These are phyloP conservation scores for Diphasiastrum complanatum DNA, from an alignment of 83 land plant species.

Conservation along the genomic window DNA sequence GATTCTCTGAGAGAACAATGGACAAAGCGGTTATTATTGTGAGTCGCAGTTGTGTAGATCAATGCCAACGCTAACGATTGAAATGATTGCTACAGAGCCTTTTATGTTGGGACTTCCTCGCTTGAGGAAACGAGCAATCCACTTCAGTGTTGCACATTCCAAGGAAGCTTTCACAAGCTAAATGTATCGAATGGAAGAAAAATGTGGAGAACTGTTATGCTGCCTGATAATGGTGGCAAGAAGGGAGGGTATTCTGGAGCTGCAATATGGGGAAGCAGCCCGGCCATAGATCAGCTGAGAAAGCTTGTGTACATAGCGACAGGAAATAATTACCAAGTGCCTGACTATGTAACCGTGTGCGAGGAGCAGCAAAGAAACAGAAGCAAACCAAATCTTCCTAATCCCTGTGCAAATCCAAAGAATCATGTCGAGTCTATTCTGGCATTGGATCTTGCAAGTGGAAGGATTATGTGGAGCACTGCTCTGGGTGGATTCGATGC, in stretches of 20 bases:
- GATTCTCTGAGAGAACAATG: too few relatives aligned
- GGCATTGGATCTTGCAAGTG: conserved; percentile 5
- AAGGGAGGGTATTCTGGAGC: not conserved
- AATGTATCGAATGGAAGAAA: not conserved
- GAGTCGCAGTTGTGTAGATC: not conserved
- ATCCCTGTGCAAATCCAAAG: not conserved
- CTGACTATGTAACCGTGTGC: not conserved
- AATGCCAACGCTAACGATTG: too few relatives aligned
- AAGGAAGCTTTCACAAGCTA: conserved; percentile 7
- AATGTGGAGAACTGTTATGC: conserved; percentile 3
- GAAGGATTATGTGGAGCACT: not conserved
- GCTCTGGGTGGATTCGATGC: conserved; percentile 4
- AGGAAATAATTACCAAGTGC: not conserved
- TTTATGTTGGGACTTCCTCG: conserved; percentile 6
- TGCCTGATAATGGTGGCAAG: conserved; percentile 2
- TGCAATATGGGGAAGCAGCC: conserved; percentile 11
- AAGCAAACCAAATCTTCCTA: not conserved
- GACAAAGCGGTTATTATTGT: not conserved
- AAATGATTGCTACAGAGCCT: not conserved
- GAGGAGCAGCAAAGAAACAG: not conserved
- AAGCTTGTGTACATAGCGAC: conserved; percentile 2
- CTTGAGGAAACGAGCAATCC: not conserved
- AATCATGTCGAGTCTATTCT: not conserved
- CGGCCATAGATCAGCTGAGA: not conserved
- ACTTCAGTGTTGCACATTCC: conserved; percentile 8